phyloP scores from a whole-genome alignment of 2,329 filamentous ascomycete genomes.

The Calonectria hongkongensis region DNA sequence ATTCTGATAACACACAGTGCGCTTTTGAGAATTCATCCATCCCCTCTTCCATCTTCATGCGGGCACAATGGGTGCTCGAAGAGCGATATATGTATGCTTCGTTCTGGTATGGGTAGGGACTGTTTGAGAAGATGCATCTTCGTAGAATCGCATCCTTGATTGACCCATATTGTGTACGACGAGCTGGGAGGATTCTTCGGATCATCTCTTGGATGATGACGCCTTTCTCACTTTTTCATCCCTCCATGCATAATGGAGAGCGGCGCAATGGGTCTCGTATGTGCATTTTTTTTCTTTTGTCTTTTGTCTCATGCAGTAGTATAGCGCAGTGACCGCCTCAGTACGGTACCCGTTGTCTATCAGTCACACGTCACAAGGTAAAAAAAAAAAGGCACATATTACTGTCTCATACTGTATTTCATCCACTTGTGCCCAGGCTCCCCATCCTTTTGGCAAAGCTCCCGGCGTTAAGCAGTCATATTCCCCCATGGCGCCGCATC shows the following conservation, averaged over 20 bases:
- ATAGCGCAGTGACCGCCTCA: conserved; percentile 34
- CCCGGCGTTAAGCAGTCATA: conserved; percentile 15
- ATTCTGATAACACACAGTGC: conserved; percentile 31
- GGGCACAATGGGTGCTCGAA: not conserved
- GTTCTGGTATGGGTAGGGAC: not conserved
- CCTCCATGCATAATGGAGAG: not conserved
- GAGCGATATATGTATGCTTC: not conserved
- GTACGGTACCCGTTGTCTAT: not conserved
- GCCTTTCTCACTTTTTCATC: not conserved
- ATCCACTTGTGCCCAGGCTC: conserved; percentile 19
- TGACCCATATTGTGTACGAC: not conserved
- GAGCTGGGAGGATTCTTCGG: not conserved
- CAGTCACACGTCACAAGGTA: conserved; percentile 30
- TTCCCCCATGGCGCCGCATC: conserved; percentile 9
- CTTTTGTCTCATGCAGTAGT: conserved; percentile 9
- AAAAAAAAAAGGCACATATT: not conserved
- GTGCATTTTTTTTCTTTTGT: conserved; percentile 1
- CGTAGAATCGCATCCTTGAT: not conserved
- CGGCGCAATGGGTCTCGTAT: not conserved
- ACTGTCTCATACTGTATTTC: conserved; percentile 8
- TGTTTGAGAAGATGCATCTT: not conserved
- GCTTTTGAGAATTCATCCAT: not conserved
- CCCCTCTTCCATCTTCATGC: not conserved
- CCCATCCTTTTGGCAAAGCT: conserved; percentile 20
- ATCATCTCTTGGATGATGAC: not conserved